These are phyloP conservation scores for Mrakia gelida DNA, from an alignment of 768 basidiomycete genomes.

Conservation along the genomic window DNA sequence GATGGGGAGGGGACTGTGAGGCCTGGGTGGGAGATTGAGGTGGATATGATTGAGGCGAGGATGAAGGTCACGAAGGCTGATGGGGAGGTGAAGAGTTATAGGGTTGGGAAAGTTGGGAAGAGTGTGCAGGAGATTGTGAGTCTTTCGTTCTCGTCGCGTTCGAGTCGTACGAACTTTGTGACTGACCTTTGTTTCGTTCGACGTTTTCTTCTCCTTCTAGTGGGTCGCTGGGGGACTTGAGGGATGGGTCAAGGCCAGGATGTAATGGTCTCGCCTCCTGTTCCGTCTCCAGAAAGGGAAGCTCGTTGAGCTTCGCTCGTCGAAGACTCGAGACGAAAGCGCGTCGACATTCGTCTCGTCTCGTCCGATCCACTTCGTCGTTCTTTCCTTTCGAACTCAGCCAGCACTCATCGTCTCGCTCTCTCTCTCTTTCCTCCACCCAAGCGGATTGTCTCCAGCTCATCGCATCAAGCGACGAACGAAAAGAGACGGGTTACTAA, in stretches of 20 bases:
- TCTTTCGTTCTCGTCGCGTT: not conserved
- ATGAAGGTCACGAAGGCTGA: constrained; percentile 54
- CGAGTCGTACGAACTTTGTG: no score
- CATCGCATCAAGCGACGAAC: no score
- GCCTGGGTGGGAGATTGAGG: constrained; percentile 58
- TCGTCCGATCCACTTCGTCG: no score
- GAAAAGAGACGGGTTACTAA: no score
- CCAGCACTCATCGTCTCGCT: no score
- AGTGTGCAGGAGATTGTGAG: constrained; percentile 82
- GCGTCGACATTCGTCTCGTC: no score
- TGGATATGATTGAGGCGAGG: constrained; percentile 67
- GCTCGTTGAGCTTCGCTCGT: no score
- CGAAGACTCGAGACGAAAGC: no score
- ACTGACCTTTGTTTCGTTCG: not conserved
- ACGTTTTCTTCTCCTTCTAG: not conserved
- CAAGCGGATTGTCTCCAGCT: no score
- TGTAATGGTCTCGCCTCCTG: constrained; percentile 5
- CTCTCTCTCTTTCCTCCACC: no score
- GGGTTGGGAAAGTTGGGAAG: constrained; percentile 71
- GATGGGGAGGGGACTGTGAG: constrained; percentile 81
- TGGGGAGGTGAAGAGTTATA: constrained; percentile 56
- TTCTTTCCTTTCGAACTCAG: no score
- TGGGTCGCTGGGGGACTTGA: constrained; percentile 95
- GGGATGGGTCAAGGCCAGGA: constrained; percentile 62
- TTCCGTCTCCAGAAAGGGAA: no score